Conservation (phyloP, 1,284 basidiomycete species). For the Singerocomus inundabilis region DNA sequence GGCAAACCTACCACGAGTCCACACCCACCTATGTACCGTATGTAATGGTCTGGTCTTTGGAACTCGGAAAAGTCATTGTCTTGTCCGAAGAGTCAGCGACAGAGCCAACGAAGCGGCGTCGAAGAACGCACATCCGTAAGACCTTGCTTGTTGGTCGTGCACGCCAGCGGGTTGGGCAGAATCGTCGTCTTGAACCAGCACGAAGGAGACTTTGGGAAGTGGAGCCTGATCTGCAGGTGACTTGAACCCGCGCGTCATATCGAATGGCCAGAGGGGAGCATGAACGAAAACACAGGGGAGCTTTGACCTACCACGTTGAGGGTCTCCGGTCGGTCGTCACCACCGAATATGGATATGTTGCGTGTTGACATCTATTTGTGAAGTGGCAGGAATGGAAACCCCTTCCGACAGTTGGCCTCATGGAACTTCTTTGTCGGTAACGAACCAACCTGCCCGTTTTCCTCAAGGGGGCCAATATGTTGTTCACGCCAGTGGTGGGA, state of each 20-base stretch:
- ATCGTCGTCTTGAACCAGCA: slow-evolving; percentile 56
- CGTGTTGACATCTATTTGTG: slow-evolving; percentile 18
- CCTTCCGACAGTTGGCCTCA: neutral
- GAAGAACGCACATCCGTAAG: slow-evolving; percentile 56
- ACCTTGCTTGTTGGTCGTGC: slow-evolving; percentile 50
- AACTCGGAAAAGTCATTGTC: slow-evolving; percentile 83
- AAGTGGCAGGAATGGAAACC: slow-evolving; percentile 16
- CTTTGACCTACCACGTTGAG: slow-evolving; percentile 4
- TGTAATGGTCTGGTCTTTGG: slow-evolving; percentile 79
- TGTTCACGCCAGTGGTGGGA: neutral
- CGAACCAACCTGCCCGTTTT: neutral
- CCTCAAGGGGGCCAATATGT: neutral
- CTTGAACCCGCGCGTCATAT: slow-evolving; percentile 39
- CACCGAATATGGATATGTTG: slow-evolving; percentile 21
- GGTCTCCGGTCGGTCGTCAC: neutral
- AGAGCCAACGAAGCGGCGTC: neutral
- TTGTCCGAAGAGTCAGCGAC: slow-evolving; percentile 31
- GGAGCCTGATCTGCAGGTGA: slow-evolving; percentile 37
- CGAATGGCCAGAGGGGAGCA: neutral
- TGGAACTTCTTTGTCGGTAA: neutral
- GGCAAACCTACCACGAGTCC: neutral
- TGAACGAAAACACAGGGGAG: slow-evolving; percentile 22
- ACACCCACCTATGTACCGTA: slow-evolving; percentile 79
- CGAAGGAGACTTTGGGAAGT: slow-evolving; percentile 62
- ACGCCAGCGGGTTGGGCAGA: slow-evolving; percentile 54